phyloP scores from a whole-genome alignment of 192 early-diverging fungal genomes.

The Kappamyces sp. region DNA sequence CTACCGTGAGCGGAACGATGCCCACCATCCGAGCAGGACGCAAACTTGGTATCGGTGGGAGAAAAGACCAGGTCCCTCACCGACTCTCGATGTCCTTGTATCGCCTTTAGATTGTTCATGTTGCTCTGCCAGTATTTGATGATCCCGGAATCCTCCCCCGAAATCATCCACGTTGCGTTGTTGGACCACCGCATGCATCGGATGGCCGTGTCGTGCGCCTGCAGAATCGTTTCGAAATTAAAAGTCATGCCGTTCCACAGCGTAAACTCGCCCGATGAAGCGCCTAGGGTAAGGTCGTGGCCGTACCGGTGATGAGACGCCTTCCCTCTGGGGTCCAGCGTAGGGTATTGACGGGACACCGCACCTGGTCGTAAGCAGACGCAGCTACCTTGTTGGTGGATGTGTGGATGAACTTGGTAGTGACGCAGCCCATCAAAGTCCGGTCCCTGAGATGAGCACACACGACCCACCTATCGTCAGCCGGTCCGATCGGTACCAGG shows the following conservation, averaged over 20 bases:
- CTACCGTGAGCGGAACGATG: conserved; percentile 47
- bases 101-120: conserved; percentile 85
- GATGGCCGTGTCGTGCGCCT: conserved; percentile 93
- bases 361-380: conserved; percentile 84
- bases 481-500: conserved; percentile 35
- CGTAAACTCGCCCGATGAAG: conserved; percentile 91
- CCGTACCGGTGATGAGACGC: conserved; percentile 75
- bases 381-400: conserved; percentile 89
- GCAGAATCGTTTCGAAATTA: conserved; percentile 96
- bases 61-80: conserved; percentile 90
- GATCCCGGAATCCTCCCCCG: conserved; percentile 80
- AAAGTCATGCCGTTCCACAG: conserved; percentile 96
- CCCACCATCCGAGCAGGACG: conserved; percentile 61
- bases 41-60: conserved; percentile 89
- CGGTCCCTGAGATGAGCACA: too few relatives aligned
- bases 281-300: conserved; percentile 9
- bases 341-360: conserved; percentile 18
- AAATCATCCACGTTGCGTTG: conserved; percentile 92
- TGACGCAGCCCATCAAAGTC: conserved; percentile 62
- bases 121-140: conserved; percentile 99
- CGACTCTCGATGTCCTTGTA: conserved; percentile 80
- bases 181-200: conserved; percentile 95
- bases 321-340: conserved; percentile 96
- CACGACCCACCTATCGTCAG: neutral
- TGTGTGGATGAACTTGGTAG: conserved; percentile 84